Evolutionary conservation across 805 yeast genomes (phyloP).

Genomic region (Pichia kluyveri): DNA sequence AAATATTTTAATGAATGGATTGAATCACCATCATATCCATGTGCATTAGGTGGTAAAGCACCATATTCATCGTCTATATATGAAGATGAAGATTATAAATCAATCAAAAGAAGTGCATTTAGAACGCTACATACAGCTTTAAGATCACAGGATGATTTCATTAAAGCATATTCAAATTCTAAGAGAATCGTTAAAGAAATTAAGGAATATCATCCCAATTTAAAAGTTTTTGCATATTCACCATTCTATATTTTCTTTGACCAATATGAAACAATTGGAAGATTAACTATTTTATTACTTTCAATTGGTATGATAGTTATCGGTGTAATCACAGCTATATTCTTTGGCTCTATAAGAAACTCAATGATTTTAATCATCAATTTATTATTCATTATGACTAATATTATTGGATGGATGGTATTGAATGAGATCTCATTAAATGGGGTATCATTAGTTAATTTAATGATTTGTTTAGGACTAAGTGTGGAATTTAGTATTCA

Average conservation of each 20-base stretch:
- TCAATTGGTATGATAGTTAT: conserved; percentile 41
- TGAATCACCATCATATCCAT: conserved; percentile 68
- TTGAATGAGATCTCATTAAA: conserved; percentile 69
- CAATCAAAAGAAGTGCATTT: conserved; percentile 54
- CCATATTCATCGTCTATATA: conserved; percentile 61
- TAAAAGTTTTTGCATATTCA: conserved; percentile 78
- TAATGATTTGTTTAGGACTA: conserved; percentile 86
- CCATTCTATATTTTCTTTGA: conserved; percentile 91
- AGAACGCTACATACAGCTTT: conserved; percentile 74
- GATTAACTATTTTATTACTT: conserved; percentile 48
- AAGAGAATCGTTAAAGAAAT: conserved; percentile 55
- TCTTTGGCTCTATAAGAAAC: conserved; percentile 60
- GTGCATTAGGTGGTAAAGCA: conserved; percentile 94
- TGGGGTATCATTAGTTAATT: conserved; percentile 83
- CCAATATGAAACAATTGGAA: conserved; percentile 64
- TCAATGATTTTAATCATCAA: conserved; percentile 49
- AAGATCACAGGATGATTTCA: conserved; percentile 76
- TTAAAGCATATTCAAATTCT: conserved; percentile 67
- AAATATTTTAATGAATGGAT: conserved; percentile 75
- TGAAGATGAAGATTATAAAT: conserved; percentile 22
- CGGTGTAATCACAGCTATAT: conserved; percentile 40
- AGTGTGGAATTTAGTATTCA: conserved; percentile 93
- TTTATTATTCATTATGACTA: conserved; percentile 54
- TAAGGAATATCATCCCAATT: conserved; percentile 25
- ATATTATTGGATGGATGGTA: conserved; percentile 76